Conservation (phyloP, 139 green algal genomes). For the Zygnema cylindricum region DNA sequence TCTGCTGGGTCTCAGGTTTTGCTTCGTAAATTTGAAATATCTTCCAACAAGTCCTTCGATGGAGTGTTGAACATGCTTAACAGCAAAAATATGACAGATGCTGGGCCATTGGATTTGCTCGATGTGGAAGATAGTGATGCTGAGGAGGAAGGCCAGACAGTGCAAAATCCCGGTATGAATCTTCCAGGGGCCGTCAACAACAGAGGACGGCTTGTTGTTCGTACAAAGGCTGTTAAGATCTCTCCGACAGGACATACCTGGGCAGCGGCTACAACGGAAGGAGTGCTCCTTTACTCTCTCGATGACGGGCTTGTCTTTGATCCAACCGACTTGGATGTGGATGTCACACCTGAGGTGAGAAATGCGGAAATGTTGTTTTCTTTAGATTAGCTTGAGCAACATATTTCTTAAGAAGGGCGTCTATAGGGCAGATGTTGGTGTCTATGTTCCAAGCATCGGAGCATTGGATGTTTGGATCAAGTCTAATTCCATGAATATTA, state of each 20-base stretch:
- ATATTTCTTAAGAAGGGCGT: too few species aligned
- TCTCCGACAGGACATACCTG: conserved; percentile 83
- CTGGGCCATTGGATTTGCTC: conserved; percentile 85
- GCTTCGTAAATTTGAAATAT: conserved; percentile 85
- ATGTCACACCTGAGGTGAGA: conserved; percentile 79
- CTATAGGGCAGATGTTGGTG: too few species aligned
- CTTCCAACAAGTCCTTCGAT: conserved; percentile 82
- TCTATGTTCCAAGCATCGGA: conserved; percentile 2
- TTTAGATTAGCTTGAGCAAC: too few species aligned
- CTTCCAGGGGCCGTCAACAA: conserved; percentile 54
- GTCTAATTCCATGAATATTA: not conserved
- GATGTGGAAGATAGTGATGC: conserved; percentile 70
- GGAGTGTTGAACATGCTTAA: conserved; percentile 94
- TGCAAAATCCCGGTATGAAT: conserved; percentile 18
- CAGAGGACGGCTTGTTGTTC: conserved; percentile 59
- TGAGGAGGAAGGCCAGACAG: conserved; percentile 40
- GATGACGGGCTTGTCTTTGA: conserved; percentile 88
- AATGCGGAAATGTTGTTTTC: not conserved
- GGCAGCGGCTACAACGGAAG: conserved; percentile 90
- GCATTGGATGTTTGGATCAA: not conserved
- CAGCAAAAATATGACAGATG: conserved; percentile 87
- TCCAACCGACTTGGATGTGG: conserved; percentile 89
- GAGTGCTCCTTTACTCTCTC: conserved; percentile 87
- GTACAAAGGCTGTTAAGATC: conserved; percentile 78
- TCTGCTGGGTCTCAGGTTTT: conserved; percentile 77